These are phyloP conservation scores for Fagus sylvatica DNA, from an alignment of 306 rosid genomes.

Conservation along the genomic window DNA sequence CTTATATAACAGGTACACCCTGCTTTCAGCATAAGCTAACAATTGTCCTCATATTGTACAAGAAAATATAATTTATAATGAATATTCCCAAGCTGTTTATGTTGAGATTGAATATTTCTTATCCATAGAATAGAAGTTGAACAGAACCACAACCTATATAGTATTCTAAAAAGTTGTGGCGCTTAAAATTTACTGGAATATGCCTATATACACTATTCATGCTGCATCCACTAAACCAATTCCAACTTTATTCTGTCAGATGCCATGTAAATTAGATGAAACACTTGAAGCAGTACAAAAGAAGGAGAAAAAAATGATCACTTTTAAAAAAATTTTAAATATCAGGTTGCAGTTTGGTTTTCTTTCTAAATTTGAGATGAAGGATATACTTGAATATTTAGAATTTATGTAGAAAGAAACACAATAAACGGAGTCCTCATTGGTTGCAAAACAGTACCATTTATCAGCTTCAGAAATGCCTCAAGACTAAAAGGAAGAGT, in stretches of 20 bases:
- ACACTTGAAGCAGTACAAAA: no score
- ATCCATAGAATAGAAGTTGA: not conserved
- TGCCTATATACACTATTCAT: not conserved
- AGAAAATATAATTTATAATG: not conserved
- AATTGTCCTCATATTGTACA: not conserved
- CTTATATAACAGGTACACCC: not conserved
- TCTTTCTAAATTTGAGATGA: no score
- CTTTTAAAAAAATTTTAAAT: no score
- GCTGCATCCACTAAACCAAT: no score
- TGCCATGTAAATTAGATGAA: no score
- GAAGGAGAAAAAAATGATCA: no score
- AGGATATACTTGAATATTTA: not conserved
- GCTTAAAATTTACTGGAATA: not conserved
- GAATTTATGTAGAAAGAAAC: not conserved
- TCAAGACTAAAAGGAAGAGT: conserved; percentile 2
- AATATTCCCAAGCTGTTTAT: not conserved
- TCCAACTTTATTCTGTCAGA: no score
- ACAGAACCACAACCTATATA: not conserved
- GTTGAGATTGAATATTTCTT: not conserved
- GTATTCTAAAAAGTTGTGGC: not conserved
- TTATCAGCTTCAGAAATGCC: not conserved
- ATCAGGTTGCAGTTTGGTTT: no score
- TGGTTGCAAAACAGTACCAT: not conserved
- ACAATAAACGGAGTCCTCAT: not conserved
- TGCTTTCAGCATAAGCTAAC: not conserved